These are phyloP conservation scores for Biancaea sappan DNA, from an alignment of 306 rosid species.

Conservation along the genomic window DNA sequence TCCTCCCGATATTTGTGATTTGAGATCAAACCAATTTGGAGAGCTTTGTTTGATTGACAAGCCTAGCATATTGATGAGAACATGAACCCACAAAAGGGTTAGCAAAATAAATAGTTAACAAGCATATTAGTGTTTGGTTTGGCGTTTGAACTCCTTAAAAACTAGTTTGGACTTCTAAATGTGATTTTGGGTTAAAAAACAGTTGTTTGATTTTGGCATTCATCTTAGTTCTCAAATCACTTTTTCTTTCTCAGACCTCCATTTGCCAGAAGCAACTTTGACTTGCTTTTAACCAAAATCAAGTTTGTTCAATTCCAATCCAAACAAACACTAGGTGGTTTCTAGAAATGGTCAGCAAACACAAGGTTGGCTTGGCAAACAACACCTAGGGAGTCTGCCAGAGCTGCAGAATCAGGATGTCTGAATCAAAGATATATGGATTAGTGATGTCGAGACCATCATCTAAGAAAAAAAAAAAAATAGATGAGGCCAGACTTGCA, in stretches of 20 bases:
- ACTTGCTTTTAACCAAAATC: too few species aligned
- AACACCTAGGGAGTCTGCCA: neutral
- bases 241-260: too few species aligned
- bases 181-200: too few species aligned
- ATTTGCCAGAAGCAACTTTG: too few species aligned
- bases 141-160: too few species aligned
- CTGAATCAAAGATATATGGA: neutral
- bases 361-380: neutral
- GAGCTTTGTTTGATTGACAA: constrained; percentile 7
- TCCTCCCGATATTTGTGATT: neutral
- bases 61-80: neutral
- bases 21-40: neutral
- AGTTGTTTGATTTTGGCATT: too few species aligned
- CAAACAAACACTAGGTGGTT: too few species aligned
- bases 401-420: neutral
- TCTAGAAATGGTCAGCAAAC: too few species aligned
- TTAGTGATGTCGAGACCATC: neutral
- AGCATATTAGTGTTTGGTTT: neutral
- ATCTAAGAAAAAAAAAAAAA: neutral
- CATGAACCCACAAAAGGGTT: neutral
- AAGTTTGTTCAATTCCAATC: too few species aligned
- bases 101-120: neutral
- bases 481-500: neutral
- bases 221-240: too few species aligned
- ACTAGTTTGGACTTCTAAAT: too few species aligned